Conservation (phyloP, 768 basidiomycete genomes). For the Russula foetens region DNA sequence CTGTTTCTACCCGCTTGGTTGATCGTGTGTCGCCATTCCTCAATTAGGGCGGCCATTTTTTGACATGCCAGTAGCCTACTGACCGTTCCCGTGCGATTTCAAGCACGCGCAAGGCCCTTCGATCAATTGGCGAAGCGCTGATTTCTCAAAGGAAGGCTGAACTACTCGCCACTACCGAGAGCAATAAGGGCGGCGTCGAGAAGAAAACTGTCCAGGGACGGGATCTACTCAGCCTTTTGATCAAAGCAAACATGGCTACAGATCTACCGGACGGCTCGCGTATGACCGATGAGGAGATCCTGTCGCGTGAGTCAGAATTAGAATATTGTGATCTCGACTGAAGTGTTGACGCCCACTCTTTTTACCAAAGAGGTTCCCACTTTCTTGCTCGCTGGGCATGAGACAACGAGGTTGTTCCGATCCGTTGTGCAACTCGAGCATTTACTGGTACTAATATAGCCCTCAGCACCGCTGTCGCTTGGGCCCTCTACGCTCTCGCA, state of each 20-base stretch:
- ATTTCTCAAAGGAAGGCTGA: slow-evolving; percentile 29
- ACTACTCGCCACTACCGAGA: slow-evolving; percentile 25
- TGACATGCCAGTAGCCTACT: background rate
- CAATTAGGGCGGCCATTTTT: background rate
- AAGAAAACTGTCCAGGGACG: slow-evolving; percentile 31
- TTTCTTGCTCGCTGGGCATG: slow-evolving; percentile 52
- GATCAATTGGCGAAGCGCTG: slow-evolving; percentile 25
- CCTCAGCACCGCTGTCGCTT: slow-evolving; percentile 36
- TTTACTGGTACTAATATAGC: background rate
- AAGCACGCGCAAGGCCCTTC: slow-evolving; percentile 13
- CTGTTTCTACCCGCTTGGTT: slow-evolving; percentile 2
- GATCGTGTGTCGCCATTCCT: slow-evolving; percentile 9
- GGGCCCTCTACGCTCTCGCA: slow-evolving; percentile 52
- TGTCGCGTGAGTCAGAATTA: slow-evolving; percentile 36
- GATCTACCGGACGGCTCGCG: slow-evolving; percentile 47
- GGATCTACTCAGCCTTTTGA: slow-evolving; percentile 52
- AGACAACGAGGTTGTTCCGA: slow-evolving; percentile 40
- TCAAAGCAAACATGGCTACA: slow-evolving; percentile 56
- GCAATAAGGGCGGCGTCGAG: slow-evolving; percentile 25
- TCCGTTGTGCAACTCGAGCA: background rate
- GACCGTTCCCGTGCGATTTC: background rate
- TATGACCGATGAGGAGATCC: slow-evolving; percentile 55
- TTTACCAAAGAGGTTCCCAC: slow-evolving; percentile 50
- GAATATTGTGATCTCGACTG: background rate
- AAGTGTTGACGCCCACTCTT: background rate